phyloP scores from a whole-genome alignment of 1,284 basidiomycete species.

The Agroathelia rolfsii region DNA sequence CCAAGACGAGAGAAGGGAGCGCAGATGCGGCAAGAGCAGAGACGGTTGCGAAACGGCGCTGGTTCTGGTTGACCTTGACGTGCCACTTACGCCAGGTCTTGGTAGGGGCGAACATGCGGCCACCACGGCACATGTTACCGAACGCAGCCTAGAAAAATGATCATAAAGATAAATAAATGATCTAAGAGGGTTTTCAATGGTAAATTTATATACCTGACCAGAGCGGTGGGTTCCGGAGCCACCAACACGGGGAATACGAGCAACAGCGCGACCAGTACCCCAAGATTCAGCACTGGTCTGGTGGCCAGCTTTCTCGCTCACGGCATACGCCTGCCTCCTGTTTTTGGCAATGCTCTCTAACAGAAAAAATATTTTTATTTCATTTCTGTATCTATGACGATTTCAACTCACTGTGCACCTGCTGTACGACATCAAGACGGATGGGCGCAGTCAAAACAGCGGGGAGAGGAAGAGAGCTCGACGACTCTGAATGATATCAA shows the following conservation, averaged over 20 bases:
- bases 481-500: conserved; percentile 50
- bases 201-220: conserved; percentile 60
- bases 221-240: conserved; percentile 98
- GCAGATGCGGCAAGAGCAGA: conserved; percentile 98
- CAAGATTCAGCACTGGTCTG: conserved; percentile 99
- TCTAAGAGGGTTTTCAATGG: background rate
- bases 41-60: conserved; percentile 95
- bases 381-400: background rate
- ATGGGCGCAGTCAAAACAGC: conserved; percentile 98
- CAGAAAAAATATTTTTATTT: too few relatives aligned
- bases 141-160: conserved; percentile 71
- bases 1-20: conserved; percentile 95
- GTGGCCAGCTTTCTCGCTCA: conserved; percentile 96
- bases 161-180: conserved; percentile 6
- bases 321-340: conserved; percentile 95
- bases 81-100: conserved; percentile 99
- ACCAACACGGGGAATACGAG: conserved; percentile 99
- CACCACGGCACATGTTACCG: conserved; percentile 99
- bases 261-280: conserved; percentile 99
- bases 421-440: conserved; percentile 95
- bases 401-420: conserved; percentile 87
- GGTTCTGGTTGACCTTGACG: conserved; percentile 99
- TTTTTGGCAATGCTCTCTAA: conserved; percentile 98
- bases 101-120: conserved; percentile 99
- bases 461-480: conserved; percentile 86